Base-by-base conservation (phyloP, 2,329 filamentous ascomycete species). In the Penicillium hesseltinei region DNA sequence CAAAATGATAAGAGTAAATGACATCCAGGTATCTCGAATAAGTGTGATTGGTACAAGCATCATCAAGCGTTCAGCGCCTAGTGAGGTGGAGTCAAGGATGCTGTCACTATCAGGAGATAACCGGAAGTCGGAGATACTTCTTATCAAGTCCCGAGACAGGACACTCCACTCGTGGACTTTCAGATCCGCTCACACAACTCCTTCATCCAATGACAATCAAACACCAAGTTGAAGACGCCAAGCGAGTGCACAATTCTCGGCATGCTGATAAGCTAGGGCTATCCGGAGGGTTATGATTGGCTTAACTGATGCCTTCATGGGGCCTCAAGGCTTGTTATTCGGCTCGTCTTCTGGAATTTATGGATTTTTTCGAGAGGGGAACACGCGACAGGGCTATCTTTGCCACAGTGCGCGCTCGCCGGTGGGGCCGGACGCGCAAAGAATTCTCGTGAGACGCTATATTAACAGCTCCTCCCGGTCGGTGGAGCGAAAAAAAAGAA, bases 331-430 rank as follows among this genome's bases (percentile, higher is more conserved):
- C 61, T 66, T 62, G 61, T 64, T 55, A 61, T 65, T 66, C 64
- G 62, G 51, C 65, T 60, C 49, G 27, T 44, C 56, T 60, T 62
- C 57, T 58, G 54, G 61, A 64, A 58, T 52, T 60, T 54, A 51
- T 63, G 52, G 52, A 35, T 23, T 44, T 50, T 46, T 35, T 29
- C 49, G 7, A 48, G 43, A 39, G 36, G 43, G 51, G 33, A 33
- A 57, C 62, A 65, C 64, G 60, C 62, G 62, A 63, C 57, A 51
- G 39, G 29, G 11, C 54, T 60, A 64, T 63, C 63, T 62, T 57
- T 59, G 50, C 54, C 56, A 51, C 55, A 43, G 29, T 45, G 39
- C 39, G 39, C 45, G 29, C 15, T 52, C 11, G 17, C 11, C 31
- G 38, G 21, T 62, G 65, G 63, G 63, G 57, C 59, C 61, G 29